Conservation (phyloP, 1,284 basidiomycete species). For the Thelephora terrestris region DNA sequence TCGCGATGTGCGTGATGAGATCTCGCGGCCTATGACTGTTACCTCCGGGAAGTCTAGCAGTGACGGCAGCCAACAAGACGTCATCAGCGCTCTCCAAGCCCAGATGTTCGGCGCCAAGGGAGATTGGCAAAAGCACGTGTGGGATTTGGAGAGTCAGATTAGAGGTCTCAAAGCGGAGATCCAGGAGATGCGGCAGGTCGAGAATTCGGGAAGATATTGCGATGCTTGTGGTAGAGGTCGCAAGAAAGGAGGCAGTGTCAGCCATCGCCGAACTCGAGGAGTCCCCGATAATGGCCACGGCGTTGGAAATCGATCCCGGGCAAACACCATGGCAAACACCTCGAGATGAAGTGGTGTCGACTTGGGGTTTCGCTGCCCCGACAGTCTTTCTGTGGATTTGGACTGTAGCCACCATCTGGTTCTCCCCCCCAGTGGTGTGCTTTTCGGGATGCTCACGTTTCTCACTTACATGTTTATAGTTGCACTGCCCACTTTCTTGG, state of each 20-base stretch:
- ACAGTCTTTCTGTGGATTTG: too few relatives aligned
- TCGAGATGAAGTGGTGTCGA: too few relatives aligned
- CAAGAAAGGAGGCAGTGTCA: slow-evolving; percentile 12
- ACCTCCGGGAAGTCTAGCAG: slow-evolving; percentile 20
- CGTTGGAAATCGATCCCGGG: slow-evolving; percentile 59
- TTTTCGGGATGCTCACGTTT: neutral
- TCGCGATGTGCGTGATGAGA: too few relatives aligned
- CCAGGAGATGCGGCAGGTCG: slow-evolving; percentile 38
- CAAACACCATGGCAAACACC: slow-evolving; percentile 40
- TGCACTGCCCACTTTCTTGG: neutral
- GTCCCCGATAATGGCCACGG: slow-evolving; percentile 5
- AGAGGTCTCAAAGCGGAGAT: slow-evolving; percentile 59
- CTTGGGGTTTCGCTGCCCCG: too few relatives aligned
- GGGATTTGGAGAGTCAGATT: slow-evolving; percentile 67
- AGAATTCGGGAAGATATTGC: slow-evolving; percentile 37
- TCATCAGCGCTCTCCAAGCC: slow-evolving; percentile 49
- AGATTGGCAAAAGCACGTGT: slow-evolving; percentile 60
- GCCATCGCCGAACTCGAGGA: neutral
- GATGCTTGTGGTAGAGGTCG: slow-evolving; percentile 44
- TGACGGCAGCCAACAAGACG: slow-evolving; percentile 34
- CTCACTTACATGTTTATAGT: too few relatives aligned
- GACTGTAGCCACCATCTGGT: too few relatives aligned
- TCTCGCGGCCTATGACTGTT: neutral
- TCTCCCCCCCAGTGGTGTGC: too few relatives aligned
- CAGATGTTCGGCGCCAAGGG: slow-evolving; percentile 48